Base-by-base conservation (phyloP, 2,329 filamentous ascomycete species). In the Zasmidium citrigriseum region DNA sequence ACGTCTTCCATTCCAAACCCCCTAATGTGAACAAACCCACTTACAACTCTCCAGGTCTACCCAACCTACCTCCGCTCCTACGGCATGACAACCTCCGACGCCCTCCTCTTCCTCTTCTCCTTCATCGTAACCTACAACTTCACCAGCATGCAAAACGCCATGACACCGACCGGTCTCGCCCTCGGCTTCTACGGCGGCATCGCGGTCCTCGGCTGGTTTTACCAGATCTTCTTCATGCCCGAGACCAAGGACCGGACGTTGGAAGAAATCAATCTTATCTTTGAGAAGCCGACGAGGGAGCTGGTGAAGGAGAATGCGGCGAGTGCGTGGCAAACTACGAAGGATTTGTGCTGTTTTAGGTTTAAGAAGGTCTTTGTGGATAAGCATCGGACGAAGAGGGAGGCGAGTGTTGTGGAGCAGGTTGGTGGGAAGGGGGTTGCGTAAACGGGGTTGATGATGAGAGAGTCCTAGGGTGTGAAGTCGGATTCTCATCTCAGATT, bases 81-180 rank as follows among this genome's bases (percentile, higher is more conserved):
- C 72, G 88, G 88, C 60, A 90, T 91, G 88, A 88, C 86, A 3
- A 87, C 83, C 0, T 87, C 86, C 0, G 85, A 87, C 48, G 86
- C 83, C 1, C 84, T 86, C 61, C 78, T 90, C 4, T 91, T 90
- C 82, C 79, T 90, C 21, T 85, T 83, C 53, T 88, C 86, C 1
- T 90, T 90, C 76, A 80, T 89, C 65, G 86, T 90, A 52, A 90
- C 88, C 10, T 90, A 90, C 79, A 90, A 90, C 79, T 91, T 90
- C 75, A 81, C 82, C 0, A 79, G 80, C 10, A 91, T 90, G 88
- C 84, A 88, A 72, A 71, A 82, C 0, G 82, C 84, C n/a, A 88
- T 91, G 82, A 83, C 80, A 7, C 78, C 75, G 29, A 89, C 86
- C 1, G 88, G 88, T 10, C 77, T 90, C 0, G 79, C 83, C 0